Evolutionary conservation across 768 basidiomycete species (phyloP).

Genomic region (Cyclocybe cylindracea): DNA sequence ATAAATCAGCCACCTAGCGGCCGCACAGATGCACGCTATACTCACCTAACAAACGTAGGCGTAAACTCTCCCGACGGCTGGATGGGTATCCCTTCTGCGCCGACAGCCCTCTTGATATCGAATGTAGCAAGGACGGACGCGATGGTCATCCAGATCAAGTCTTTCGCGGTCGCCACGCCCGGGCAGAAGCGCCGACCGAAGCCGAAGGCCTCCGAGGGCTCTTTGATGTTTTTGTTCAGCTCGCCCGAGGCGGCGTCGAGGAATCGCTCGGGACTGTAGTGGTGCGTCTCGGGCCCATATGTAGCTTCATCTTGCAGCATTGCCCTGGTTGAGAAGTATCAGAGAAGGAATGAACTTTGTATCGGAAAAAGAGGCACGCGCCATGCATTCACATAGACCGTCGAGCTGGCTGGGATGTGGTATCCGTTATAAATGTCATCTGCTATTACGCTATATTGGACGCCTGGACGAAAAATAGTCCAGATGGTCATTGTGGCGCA

Average conservation of each 20-base stretch:
- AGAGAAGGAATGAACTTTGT: neutral
- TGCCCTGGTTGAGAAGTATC: slow-evolving; percentile 22
- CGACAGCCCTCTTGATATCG: slow-evolving; percentile 23
- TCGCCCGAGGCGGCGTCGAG: slow-evolving; percentile 24
- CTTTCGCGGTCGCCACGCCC: slow-evolving; percentile 28
- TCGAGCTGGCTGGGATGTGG: slow-evolving; percentile 8
- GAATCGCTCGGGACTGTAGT: slow-evolving; percentile 57
- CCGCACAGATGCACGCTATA: too few relatives aligned
- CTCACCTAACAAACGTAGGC: neutral
- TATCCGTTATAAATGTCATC: slow-evolving; percentile 9
- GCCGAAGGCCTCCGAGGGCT: slow-evolving; percentile 24
- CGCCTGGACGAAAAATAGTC: neutral
- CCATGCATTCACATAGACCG: slow-evolving; percentile 12
- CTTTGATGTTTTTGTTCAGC: slow-evolving; percentile 12
- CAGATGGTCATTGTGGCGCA: neutral
- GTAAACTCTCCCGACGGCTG: slow-evolving; percentile 28
- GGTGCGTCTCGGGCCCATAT: slow-evolving; percentile 46
- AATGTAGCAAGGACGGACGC: slow-evolving; percentile 31
- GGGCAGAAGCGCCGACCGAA: slow-evolving; percentile 33
- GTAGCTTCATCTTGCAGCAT: slow-evolving; percentile 46
- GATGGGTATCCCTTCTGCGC: slow-evolving; percentile 21
- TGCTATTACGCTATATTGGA: slow-evolving; percentile 1
- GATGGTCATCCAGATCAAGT: slow-evolving; percentile 26
- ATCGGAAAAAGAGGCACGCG: neutral
- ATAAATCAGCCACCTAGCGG: too few relatives aligned